Conservation (phyloP, 139 green algal species). For the Volvox reticuliferus region DNA sequence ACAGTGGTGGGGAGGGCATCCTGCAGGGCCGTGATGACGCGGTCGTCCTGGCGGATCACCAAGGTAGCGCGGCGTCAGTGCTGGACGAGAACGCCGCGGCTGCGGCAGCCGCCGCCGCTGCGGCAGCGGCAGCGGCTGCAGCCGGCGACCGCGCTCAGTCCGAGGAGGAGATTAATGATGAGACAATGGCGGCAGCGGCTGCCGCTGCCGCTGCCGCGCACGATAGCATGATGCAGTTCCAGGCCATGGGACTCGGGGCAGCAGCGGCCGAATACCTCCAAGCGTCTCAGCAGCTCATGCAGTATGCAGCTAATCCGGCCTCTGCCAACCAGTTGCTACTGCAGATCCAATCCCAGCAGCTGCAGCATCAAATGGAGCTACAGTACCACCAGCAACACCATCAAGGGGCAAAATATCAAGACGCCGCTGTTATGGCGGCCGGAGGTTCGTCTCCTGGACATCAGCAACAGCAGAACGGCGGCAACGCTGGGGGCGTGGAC, state of each 20-base stretch:
- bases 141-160: neutral
- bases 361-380: neutral
- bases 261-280: conserved; percentile 24
- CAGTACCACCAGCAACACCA: conserved; percentile 3
- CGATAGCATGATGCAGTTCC: neutral
- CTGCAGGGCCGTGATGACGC: neutral
- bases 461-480: neutral
- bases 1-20: neutral
- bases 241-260: conserved; percentile 10
- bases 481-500: neutral
- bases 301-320: conserved; percentile 10
- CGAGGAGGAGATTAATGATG: neutral
- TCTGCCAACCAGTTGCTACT: conserved; percentile 2
- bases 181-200: neutral
- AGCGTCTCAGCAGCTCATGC: conserved; percentile 23
- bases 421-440: neutral
- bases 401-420: neutral
- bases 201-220: neutral
- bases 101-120: neutral
- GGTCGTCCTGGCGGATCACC: neutral
- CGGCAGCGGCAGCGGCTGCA: neutral
- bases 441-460: neutral
- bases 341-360: conserved; percentile 12
- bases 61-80: neutral
- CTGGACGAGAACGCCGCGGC: neutral